Evolutionary conservation across 192 early-diverging fungal species (phyloP), one percentile per base, ranked within the genome.

Genomic region (Coemansia sp.): DNA sequence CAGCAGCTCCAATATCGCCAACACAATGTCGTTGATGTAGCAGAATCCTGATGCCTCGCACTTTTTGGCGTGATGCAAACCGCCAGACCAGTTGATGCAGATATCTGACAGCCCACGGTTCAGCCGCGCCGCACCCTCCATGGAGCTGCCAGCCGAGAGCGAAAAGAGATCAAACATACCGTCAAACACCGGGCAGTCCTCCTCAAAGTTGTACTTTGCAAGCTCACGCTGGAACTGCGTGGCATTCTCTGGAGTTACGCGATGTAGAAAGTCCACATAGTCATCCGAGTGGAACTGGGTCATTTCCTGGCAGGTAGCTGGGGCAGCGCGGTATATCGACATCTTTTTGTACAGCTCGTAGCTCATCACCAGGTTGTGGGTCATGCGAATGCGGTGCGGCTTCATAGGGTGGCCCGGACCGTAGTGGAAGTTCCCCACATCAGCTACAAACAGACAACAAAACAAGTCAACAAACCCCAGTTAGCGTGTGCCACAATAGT

Each of bases 171-270:
- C 96, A 71, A 92, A 96, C 62, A 99, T 72, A 4, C 97, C 97
- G 57, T 98, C 96, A 82, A 98, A 99, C 7, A 96, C 90, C 2
- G 97, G 97, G 82, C 95, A 98, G 81, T 99, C 97, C 29, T 99
- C 96, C 43, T 93, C 93, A 22, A 97, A 89, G 69, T 94, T 96
- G 83, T 91, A 87, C 63, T 83, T 85, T 70, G 68, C 85, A 62
- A 85, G 82, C 68, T 83, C 87, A 76, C 82, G 82, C 77, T 70
- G 82, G 51, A 80, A 87, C 52, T 88, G 82, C 63, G 88, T 76
- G 47, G 87, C 79, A 58, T 92, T 92, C 23, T 92, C 91, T 6
- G 91, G 90, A 0, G 91, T 90, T 12, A 93, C 90, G 19, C 83
- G 85, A 31, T 90, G 88, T 68, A 98, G 75, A 71, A 95, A 97